Evolutionary conservation across 108 stramenopile species (phyloP).

Genomic region (Cyclotella cryptica): DNA sequence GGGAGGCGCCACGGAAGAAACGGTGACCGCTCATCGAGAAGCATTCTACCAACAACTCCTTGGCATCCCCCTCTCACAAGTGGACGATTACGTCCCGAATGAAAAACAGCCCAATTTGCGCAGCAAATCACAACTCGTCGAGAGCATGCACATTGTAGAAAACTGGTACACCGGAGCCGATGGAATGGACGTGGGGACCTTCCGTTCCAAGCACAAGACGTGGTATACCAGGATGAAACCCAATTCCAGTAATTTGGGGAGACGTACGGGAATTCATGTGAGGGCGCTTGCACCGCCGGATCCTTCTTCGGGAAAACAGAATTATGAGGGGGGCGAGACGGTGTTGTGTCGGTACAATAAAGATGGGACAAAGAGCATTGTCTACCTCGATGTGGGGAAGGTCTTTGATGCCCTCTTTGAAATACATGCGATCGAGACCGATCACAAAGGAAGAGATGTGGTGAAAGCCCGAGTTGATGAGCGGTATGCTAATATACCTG

Average conservation of each 20-base stretch:
- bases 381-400: slow-evolving; percentile 35
- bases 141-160: slow-evolving; percentile 23
- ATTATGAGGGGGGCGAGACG: slow-evolving; percentile 21
- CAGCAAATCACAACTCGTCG: slow-evolving; percentile 23
- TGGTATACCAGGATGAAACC: slow-evolving; percentile 47
- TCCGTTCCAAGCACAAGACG: slow-evolving; percentile 34
- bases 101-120: slow-evolving; percentile 20
- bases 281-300: slow-evolving; percentile 13
- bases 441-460: slow-evolving; percentile 19
- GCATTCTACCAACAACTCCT: slow-evolving; percentile 20
- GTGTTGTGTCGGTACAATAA: slow-evolving; percentile 32
- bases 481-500: slow-evolving; percentile 38
- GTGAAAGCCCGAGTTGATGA: slow-evolving; percentile 30
- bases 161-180: slow-evolving; percentile 41
- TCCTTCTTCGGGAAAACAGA: slow-evolving; percentile 10
- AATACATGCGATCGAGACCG: slow-evolving; percentile 27
- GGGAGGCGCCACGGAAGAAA: slow-evolving; percentile 2
- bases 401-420: slow-evolving; percentile 38
- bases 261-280: slow-evolving; percentile 39
- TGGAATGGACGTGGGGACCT: slow-evolving; percentile 22
- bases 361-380: slow-evolving; percentile 23
- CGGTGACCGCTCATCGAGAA: slow-evolving; percentile 16
- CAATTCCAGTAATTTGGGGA: slow-evolving; percentile 7
- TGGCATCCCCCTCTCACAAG: slow-evolving; percentile 7
- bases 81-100: slow-evolving; percentile 19